A percentile compares a stretch with the other conserved stretches of the same genome.
These are phyloP conservation scores for Plantago major DNA, from an alignment of 257 asterid species.

Conservation along the genomic window DNA sequence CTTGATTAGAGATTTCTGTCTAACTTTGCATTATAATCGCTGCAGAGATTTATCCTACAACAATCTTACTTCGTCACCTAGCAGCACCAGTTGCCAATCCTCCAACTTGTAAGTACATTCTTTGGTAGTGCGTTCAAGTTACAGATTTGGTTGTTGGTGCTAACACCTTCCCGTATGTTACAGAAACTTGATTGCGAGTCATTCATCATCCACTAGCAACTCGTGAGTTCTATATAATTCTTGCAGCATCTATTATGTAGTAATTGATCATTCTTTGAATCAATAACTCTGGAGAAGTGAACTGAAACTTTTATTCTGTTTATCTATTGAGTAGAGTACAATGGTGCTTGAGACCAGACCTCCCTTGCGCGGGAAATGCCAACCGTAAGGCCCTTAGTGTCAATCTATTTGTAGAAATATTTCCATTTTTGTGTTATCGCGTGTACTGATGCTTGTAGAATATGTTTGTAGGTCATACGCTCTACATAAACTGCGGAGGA, in stretches of 20 bases:
- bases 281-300: slow-evolving; percentile 13
- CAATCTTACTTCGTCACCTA: too few species aligned
- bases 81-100: too few species aligned
- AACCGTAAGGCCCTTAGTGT: slow-evolving; percentile 33
- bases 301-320: slow-evolving; percentile 2
- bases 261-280: slow-evolving; percentile 1
- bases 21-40: not conserved
- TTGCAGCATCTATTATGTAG: too few species aligned
- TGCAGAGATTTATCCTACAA: slow-evolving; percentile 93
- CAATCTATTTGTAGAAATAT: not conserved
- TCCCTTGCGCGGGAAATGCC: slow-evolving; percentile 50
- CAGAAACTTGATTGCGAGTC: slow-evolving; percentile 83
- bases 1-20: not conserved
- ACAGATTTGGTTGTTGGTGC: slow-evolving; percentile 13
- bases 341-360: slow-evolving; percentile 75
- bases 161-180: slow-evolving; percentile 14
- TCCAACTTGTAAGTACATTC: slow-evolving; percentile 47
- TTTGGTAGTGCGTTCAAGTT: not conserved
- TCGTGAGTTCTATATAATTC: slow-evolving; percentile 39
- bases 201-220: slow-evolving; percentile 39
- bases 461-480: slow-evolving; percentile 43
- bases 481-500: slow-evolving; percentile 91
- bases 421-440: not conserved
- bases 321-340: slow-evolving; percentile 25
- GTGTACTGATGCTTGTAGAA: slow-evolving; percentile 13